These are phyloP conservation scores for Trichophaea hybrida DNA, from an alignment of 2,329 filamentous ascomycete species.

Conservation along the genomic window DNA sequence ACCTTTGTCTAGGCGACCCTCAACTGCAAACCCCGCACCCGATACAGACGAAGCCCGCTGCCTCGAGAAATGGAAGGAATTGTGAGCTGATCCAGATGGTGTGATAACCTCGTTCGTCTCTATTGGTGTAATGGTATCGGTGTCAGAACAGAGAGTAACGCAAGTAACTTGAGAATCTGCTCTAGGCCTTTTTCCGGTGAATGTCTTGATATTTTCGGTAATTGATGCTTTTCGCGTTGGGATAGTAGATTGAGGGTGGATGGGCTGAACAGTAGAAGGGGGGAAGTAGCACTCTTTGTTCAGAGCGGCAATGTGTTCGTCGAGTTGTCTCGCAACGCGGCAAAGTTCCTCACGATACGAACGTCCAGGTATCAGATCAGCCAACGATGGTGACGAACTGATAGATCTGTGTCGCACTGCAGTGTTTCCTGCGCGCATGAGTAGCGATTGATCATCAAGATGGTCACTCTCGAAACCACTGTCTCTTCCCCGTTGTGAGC, in stretches of 20 bases:
- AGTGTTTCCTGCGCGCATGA: constrained; percentile 16
- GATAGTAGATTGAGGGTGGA: neutral
- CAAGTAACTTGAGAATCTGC: constrained; percentile 23
- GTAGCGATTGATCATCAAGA: constrained; percentile 14
- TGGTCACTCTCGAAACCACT: constrained; percentile 17
- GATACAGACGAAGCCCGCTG: constrained; percentile 3
- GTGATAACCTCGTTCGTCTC: constrained; percentile 22
- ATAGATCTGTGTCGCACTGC: constrained; percentile 19
- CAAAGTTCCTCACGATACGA: constrained; percentile 23
- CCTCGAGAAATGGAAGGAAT: constrained; percentile 17
- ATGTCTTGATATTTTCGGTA: neutral
- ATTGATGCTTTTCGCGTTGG: neutral
- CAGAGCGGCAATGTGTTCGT: constrained; percentile 23
- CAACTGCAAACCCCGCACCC: constrained; percentile 6
- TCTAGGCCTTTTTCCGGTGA: constrained; percentile 14
- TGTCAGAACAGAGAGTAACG: constrained; percentile 23
- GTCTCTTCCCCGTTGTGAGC: constrained; percentile 8
- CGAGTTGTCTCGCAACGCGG: constrained; percentile 20
- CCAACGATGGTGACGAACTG: constrained; percentile 16
- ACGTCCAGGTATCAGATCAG: constrained; percentile 12
- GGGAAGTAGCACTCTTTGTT: constrained; percentile 15
- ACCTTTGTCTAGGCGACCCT: constrained; percentile 19
- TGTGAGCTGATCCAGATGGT: constrained; percentile 21
- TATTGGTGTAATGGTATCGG: constrained; percentile 21
- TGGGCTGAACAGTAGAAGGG: neutral